Percentiles rank a stretch among this genome's conserved stretches.
These are phyloP conservation scores for Cercophora sp. DNA, from an alignment of 495 filamentous ascomycete species.

Conservation along the genomic window DNA sequence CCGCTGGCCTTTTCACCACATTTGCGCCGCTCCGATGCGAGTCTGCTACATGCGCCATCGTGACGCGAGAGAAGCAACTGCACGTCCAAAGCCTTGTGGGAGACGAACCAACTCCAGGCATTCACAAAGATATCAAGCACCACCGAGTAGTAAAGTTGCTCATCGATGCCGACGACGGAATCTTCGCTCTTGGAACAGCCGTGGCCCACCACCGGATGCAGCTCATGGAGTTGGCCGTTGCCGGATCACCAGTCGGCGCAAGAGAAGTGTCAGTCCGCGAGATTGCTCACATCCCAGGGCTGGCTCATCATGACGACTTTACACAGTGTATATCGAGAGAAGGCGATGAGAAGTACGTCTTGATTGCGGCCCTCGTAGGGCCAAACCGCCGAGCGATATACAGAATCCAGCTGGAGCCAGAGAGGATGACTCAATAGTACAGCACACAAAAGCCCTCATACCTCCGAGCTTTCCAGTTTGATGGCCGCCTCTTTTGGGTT, in stretches of 20 bases:
- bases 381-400: slow-evolving; percentile 12
- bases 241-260: slow-evolving; percentile 4
- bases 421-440: not conserved
- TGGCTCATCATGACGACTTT: slow-evolving; percentile 23
- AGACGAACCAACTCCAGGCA: not conserved
- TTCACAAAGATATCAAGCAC: slow-evolving; percentile 24
- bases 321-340: slow-evolving; percentile 13
- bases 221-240: slow-evolving; percentile 26
- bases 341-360: slow-evolving; percentile 5
- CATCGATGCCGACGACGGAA: slow-evolving; percentile 19
- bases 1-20: slow-evolving; percentile 29
- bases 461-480: not conserved
- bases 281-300: slow-evolving; percentile 19
- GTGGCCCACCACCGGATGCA: slow-evolving; percentile 20
- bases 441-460: slow-evolving; percentile 1
- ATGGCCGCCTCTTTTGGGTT: not conserved
- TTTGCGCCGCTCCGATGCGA: slow-evolving; percentile 21
- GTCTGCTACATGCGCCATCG: slow-evolving; percentile 21
- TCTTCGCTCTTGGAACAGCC: slow-evolving; percentile 27
- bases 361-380: slow-evolving; percentile 12
- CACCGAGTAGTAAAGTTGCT: slow-evolving; percentile 30
- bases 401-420: slow-evolving; percentile 3
- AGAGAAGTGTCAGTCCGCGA: slow-evolving; percentile 18
- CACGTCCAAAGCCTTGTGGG: slow-evolving; percentile 21
- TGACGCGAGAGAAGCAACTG: slow-evolving; percentile 27